Percentiles rank a stretch among this genome's conserved stretches.
These are phyloP conservation scores for Suillus paluster DNA, from an alignment of 768 basidiomycete species.

Conservation along the genomic window DNA sequence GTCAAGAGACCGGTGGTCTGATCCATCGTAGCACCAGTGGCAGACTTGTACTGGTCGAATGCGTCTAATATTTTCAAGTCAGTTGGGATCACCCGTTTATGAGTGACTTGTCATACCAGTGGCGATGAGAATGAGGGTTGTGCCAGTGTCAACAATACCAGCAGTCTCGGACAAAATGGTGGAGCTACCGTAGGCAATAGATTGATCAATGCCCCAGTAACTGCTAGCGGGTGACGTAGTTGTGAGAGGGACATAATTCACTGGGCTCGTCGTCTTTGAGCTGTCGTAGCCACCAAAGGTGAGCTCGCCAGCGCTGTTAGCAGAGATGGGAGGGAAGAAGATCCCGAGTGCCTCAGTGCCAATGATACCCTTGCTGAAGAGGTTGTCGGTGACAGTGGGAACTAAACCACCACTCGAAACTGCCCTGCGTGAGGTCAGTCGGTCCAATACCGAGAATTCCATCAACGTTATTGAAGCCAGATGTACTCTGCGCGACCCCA, in stretches of 20 bases:
- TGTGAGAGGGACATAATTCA: constrained; percentile 31
- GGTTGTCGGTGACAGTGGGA: constrained; percentile 42
- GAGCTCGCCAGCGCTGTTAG: constrained; percentile 25
- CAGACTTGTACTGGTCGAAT: constrained; percentile 21
- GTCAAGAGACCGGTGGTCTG: constrained; percentile 33
- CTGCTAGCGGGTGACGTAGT: constrained; percentile 21
- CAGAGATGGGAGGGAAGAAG: constrained; percentile 34
- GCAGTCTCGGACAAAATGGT: constrained; percentile 27
- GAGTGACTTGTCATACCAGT: constrained; percentile 16
- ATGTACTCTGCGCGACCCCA: constrained; percentile 37
- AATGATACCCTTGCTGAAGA: constrained; percentile 34
- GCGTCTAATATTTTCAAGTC: constrained; percentile 21
- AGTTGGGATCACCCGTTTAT: not conserved
- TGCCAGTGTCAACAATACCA: constrained; percentile 41
- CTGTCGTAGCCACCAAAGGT: constrained; percentile 34
- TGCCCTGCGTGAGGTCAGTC: constrained; percentile 32
- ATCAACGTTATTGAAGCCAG: constrained; percentile 38
- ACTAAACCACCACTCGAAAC: constrained; percentile 17
- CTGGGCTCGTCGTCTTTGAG: constrained; percentile 13
- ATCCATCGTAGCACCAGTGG: constrained; percentile 34
- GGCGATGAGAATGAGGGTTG: constrained; percentile 29
- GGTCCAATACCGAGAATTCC: constrained; percentile 46
- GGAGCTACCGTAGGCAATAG: constrained; percentile 29
- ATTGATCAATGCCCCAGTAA: constrained; percentile 40
- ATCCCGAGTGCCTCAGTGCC: constrained; percentile 32